Conservation (phyloP, 441 rosid genomes). For the Biscutella laevigata region DNA sequence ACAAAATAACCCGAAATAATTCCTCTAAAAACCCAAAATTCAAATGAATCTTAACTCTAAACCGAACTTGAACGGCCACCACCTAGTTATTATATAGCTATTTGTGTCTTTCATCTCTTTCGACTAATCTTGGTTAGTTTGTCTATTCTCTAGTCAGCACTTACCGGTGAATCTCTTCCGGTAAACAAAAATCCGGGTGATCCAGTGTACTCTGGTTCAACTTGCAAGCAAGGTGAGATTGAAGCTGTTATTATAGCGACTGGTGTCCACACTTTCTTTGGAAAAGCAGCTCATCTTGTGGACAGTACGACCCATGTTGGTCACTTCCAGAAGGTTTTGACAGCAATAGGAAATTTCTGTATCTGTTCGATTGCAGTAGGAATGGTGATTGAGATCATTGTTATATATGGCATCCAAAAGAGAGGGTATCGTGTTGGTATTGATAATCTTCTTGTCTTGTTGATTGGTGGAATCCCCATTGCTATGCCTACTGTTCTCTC, state of each 20-base stretch:
- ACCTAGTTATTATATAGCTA: too few relatives aligned
- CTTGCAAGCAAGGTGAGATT: slow-evolving; percentile 64
- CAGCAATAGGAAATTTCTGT: slow-evolving; percentile 41
- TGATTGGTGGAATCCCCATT: slow-evolving; percentile 49
- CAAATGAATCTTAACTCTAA: too few relatives aligned
- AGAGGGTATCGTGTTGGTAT: slow-evolving; percentile 35
- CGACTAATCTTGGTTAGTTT: not conserved
- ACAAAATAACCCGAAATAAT: too few relatives aligned
- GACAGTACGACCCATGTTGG: slow-evolving; percentile 58
- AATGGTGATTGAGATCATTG: slow-evolving; percentile 34
- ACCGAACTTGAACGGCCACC: too few relatives aligned
- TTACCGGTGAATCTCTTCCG: slow-evolving; percentile 36
- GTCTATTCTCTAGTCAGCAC: slow-evolving; percentile 27
- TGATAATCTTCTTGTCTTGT: slow-evolving; percentile 34
- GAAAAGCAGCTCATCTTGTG: slow-evolving; percentile 69
- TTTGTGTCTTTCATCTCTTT: not conserved
- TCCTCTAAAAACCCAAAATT: too few relatives aligned
- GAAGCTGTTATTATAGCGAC: slow-evolving; percentile 63
- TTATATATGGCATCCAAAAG: slow-evolving; percentile 26
- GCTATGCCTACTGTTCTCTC: slow-evolving; percentile 48
- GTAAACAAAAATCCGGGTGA: slow-evolving; percentile 44
- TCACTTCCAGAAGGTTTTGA: slow-evolving; percentile 52
- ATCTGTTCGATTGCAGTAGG: slow-evolving; percentile 33
- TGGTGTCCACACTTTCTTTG: slow-evolving; percentile 64
- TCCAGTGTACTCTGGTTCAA: slow-evolving; percentile 58